Conservation (phyloP, 805 yeast genomes). For the Hanseniaspora vineae region DNA sequence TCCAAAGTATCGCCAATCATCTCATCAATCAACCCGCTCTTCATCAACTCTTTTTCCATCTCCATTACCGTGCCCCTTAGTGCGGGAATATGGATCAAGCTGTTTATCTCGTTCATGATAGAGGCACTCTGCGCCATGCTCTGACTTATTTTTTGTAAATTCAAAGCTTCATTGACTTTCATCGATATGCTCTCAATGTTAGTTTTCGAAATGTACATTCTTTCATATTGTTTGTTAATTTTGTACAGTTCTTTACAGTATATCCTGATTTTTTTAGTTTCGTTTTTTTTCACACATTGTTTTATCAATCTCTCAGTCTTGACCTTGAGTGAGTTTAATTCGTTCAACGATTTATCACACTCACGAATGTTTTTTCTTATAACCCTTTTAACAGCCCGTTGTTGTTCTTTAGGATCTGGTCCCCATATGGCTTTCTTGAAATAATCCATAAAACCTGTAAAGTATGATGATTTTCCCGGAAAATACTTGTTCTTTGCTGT, state of each 20-base stretch:
- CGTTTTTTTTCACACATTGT: constrained; percentile 63
- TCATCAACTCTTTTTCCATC: constrained; percentile 74
- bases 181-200: constrained; percentile 74
- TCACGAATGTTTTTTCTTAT: constrained; percentile 78
- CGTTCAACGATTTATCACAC: constrained; percentile 49
- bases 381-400: constrained; percentile 59
- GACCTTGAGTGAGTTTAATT: constrained; percentile 52
- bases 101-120: constrained; percentile 82
- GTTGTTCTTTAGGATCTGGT: constrained; percentile 88
- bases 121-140: constrained; percentile 67
- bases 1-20: constrained; percentile 91
- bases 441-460: constrained; percentile 51
- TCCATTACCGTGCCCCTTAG: constrained; percentile 74
- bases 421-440: constrained; percentile 87
- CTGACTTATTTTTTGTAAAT: constrained; percentile 68
- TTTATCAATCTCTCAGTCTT: constrained; percentile 71
- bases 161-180: constrained; percentile 88
- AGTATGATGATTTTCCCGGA: background rate
- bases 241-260: constrained; percentile 75
- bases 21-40: constrained; percentile 78
- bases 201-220: constrained; percentile 71
- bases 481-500: background rate
- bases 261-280: constrained; percentile 56
- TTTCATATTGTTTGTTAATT: constrained; percentile 57
- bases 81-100: constrained; percentile 65